phyloP scores from a whole-genome alignment of 441 rosid species.

The Erodium chrysanthum region DNA sequence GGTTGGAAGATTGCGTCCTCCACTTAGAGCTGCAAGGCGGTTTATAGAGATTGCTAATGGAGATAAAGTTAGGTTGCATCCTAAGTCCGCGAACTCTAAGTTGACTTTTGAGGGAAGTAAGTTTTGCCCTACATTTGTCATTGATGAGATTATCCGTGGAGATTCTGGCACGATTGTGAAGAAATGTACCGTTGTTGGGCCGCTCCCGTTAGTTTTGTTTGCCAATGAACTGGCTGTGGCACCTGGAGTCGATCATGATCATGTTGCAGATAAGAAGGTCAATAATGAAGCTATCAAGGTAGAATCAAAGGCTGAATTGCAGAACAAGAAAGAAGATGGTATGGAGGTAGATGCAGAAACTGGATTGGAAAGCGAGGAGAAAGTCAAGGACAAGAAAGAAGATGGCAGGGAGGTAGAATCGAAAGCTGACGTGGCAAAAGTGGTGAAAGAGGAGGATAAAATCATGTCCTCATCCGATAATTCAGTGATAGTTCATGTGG shows the following conservation, averaged over 20 bases:
- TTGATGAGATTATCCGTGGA: constrained; percentile 84
- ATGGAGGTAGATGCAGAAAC: too few relatives aligned
- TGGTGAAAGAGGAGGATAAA: too few relatives aligned
- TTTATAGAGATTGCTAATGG: constrained; percentile 61
- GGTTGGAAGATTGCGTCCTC: constrained; percentile 60
- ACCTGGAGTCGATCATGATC: constrained; percentile 33
- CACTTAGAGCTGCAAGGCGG: constrained; percentile 34
- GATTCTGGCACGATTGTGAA: constrained; percentile 65
- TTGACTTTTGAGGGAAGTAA: constrained; percentile 31
- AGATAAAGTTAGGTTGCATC: constrained; percentile 63
- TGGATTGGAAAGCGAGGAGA: too few relatives aligned
- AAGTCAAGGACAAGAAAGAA: too few relatives aligned
- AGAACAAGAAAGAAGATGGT: too few relatives aligned
- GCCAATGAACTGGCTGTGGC: constrained; percentile 76
- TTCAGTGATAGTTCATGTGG: constrained; percentile 52
- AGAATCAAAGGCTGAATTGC: constrained; percentile 20
- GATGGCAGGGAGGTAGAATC: too few relatives aligned
- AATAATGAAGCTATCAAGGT: constrained; percentile 35
- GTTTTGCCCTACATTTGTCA: constrained; percentile 48
- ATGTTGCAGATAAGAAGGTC: constrained; percentile 27
- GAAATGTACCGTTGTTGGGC: constrained; percentile 60
- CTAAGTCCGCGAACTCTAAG: constrained; percentile 49
- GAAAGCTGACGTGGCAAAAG: too few relatives aligned
- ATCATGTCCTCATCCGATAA: constrained; percentile 69
- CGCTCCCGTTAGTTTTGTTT: constrained; percentile 58